Evolutionary conservation across 306 rosid species (phyloP).

Genomic region (Clitoria ternatea): DNA sequence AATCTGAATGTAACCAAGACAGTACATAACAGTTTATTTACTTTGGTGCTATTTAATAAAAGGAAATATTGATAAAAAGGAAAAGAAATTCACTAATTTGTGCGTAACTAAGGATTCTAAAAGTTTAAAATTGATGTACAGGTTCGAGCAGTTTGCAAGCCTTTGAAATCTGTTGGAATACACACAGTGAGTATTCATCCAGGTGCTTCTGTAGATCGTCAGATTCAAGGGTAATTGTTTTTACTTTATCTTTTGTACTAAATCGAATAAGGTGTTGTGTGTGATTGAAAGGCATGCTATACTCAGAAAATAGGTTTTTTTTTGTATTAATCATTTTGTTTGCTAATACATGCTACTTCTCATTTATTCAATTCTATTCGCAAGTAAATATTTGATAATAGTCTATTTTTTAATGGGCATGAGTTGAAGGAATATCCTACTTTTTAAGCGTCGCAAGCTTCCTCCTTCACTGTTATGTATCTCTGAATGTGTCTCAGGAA

Average conservation of each 20-base stretch:
- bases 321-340: neutral
- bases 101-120: conserved; percentile 14
- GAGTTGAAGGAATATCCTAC: too few relatives aligned
- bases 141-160: conserved; percentile 84
- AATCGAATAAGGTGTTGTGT: neutral
- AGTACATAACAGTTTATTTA: neutral
- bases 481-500: too few relatives aligned
- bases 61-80: neutral
- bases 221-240: conserved; percentile 76
- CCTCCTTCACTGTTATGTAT: too few relatives aligned
- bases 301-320: neutral
- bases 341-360: neutral
- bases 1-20: neutral
- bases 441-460: too few relatives aligned
- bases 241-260: conserved; percentile 1
- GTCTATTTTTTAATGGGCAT: too few relatives aligned
- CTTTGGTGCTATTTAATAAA: conserved; percentile 4
- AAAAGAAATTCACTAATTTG: neutral
- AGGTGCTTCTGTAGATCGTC: conserved; percentile 85
- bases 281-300: neutral
- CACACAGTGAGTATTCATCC: conserved; percentile 92
- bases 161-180: conserved; percentile 83
- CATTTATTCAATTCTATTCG: neutral
- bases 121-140: conserved; percentile 22
- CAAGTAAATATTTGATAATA: neutral